These are phyloP conservation scores for Neoboletus magnificus DNA, from an alignment of 768 basidiomycete genomes.

Conservation along the genomic window DNA sequence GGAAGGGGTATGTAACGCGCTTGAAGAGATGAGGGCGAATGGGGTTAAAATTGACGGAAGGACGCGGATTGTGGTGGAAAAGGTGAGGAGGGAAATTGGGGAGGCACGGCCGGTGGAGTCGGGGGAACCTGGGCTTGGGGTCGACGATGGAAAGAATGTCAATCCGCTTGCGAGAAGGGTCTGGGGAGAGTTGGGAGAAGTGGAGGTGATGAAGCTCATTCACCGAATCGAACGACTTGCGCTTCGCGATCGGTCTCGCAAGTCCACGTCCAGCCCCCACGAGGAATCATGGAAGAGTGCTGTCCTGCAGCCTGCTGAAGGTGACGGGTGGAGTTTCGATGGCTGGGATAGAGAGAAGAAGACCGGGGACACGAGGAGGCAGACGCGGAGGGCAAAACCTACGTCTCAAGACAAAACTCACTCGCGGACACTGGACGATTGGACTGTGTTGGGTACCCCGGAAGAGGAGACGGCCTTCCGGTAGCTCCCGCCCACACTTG, in stretches of 20 bases:
- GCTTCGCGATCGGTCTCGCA: slow-evolving; percentile 23
- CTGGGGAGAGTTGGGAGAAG: slow-evolving; percentile 42
- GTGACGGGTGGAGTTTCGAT: slow-evolving; percentile 50
- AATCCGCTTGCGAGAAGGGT: slow-evolving; percentile 35
- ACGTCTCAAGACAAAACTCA: not conserved
- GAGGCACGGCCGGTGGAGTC: slow-evolving; percentile 47
- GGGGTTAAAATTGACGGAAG: slow-evolving; percentile 62
- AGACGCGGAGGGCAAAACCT: not conserved
- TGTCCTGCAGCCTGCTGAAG: slow-evolving; percentile 25
- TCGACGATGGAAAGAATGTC: slow-evolving; percentile 22
- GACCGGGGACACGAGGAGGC: not conserved
- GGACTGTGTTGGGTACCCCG: not conserved
- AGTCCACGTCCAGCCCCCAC: slow-evolving; percentile 8
- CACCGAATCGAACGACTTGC: slow-evolving; percentile 48
- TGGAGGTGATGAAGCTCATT: slow-evolving; percentile 51
- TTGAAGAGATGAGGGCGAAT: slow-evolving; percentile 82
- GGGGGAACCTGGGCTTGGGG: not conserved
- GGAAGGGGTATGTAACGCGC: slow-evolving; percentile 62
- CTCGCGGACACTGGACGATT: not conserved
- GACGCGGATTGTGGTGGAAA: slow-evolving; percentile 62
- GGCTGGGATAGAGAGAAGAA: slow-evolving; percentile 35
- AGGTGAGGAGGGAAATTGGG: slow-evolving; percentile 60
- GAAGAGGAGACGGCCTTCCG: slow-evolving; percentile 7
- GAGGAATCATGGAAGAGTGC: slow-evolving; percentile 45
- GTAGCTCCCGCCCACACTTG: not conserved